Percentiles rank a stretch among this genome's conserved stretches.
These are phyloP conservation scores for Aspergillus niger DNA, from an alignment of 2,329 filamentous ascomycete species.

Conservation along the genomic window DNA sequence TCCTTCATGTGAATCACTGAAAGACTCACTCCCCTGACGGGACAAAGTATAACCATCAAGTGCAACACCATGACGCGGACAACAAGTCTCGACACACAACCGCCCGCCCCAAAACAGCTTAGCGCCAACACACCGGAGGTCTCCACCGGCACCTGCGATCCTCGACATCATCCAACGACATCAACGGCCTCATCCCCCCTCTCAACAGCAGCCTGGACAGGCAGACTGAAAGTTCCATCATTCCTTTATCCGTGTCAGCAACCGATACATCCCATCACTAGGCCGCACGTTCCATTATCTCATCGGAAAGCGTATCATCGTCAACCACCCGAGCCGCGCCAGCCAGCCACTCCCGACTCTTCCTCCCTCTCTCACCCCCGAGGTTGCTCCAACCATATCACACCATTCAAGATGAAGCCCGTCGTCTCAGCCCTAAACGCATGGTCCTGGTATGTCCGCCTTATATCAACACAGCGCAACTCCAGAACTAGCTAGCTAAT, in stretches of 20 bases:
- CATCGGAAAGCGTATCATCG: no score
- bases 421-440: conserved; percentile 88
- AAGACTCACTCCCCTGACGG: background rate
- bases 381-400: conserved; percentile 3
- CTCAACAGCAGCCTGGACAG: background rate
- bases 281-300: no score
- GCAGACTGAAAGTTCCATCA: background rate
- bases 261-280: no score
- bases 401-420: conserved; percentile 77
- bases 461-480: background rate
- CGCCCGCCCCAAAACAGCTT: background rate
- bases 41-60: background rate
- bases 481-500: conserved; percentile 15
- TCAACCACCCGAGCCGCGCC: background rate
- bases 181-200: background rate
- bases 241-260: no score
- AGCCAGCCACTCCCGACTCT: conserved; percentile 1
- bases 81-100: background rate
- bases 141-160: conserved; percentile 1
- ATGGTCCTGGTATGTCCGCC: conserved; percentile 77
- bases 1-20: no score
- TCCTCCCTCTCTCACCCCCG: background rate
- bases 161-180: conserved; percentile 1
- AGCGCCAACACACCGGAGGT: background rate
- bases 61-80: background rate